Conservation (phyloP, 176 grass and related monocot species). For the Bothriochloa decipiens region DNA sequence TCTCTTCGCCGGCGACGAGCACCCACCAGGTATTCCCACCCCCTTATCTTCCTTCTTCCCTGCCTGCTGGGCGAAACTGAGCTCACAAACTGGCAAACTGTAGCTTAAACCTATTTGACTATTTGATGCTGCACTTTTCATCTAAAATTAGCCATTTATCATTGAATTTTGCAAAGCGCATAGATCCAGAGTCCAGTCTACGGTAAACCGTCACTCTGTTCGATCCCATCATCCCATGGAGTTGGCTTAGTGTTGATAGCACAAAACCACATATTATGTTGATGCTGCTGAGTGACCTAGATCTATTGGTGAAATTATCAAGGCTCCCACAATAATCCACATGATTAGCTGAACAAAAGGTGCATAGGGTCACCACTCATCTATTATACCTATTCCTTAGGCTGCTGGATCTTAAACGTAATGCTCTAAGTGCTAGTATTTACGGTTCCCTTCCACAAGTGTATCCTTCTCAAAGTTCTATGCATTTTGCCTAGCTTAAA, state of each 20-base stretch:
- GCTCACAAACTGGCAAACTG: background rate
- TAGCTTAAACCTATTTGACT: background rate
- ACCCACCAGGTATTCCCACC: background rate
- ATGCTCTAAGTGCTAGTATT: too few relatives aligned
- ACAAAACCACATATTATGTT: too few relatives aligned
- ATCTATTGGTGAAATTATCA: background rate
- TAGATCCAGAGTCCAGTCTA: background rate
- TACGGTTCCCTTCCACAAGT: too few relatives aligned
- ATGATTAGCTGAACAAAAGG: too few relatives aligned
- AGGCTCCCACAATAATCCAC: too few relatives aligned
- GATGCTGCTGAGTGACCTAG: background rate
- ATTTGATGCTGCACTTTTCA: background rate
- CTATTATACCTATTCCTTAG: too few relatives aligned
- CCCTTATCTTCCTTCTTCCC: background rate
- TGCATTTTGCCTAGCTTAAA: background rate
- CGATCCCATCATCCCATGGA: background rate
- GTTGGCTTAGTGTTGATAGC: too few relatives aligned
- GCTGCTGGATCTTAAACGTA: too few relatives aligned
- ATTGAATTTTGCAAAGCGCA: background rate
- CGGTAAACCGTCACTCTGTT: too few relatives aligned
- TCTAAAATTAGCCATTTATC: background rate
- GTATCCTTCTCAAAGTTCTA: background rate
- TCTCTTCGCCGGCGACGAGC: background rate
- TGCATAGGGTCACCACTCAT: too few relatives aligned
- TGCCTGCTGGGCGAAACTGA: background rate